Percentiles rank a stretch among this genome's conserved stretches.
These are phyloP conservation scores for Exophiala aquamarina DNA, from an alignment of 2,329 filamentous ascomycete species.

Conservation along the genomic window DNA sequence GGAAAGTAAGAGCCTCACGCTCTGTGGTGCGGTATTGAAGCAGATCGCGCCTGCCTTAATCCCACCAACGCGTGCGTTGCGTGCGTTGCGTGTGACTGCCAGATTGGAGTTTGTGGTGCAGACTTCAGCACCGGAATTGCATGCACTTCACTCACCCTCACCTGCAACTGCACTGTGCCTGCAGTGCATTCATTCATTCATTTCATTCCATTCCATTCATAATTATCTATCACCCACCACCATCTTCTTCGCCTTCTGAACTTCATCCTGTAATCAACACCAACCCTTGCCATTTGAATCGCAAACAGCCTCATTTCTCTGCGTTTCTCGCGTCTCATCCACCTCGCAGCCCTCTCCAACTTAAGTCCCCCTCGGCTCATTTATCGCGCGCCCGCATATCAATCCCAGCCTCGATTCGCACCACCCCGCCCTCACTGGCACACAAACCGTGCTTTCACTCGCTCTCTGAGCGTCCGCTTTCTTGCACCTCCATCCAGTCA, in stretches of 20 bases:
- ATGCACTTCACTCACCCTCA: too few species aligned
- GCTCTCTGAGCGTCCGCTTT: slow-evolving; percentile 21
- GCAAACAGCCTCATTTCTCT: neutral
- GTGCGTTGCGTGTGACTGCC: neutral
- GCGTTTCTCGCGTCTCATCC: neutral
- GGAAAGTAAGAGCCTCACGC: too few species aligned
- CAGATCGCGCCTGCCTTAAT: too few species aligned
- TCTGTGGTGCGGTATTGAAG: too few species aligned
- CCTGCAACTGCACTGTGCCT: too few species aligned
- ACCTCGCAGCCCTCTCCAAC: neutral
- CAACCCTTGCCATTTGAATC: neutral
- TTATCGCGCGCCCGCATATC: slow-evolving; percentile 15
- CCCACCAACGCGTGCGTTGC: too few species aligned
- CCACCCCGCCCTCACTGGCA: slow-evolving; percentile 19
- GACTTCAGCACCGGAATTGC: neutral
- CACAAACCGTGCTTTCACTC: slow-evolving; percentile 18
- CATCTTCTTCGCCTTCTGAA: neutral
- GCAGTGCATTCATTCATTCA: too few species aligned
- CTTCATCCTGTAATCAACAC: neutral
- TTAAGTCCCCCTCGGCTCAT: slow-evolving; percentile 3
- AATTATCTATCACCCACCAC: neutral
- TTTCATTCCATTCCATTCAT: too few species aligned
- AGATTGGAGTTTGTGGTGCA: neutral
- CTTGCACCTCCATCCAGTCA: slow-evolving; percentile 34
- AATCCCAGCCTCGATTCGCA: slow-evolving; percentile 12